phyloP scores from a whole-genome alignment of 2,329 filamentous ascomycete genomes.

The Pyrenochaeta sp. region DNA sequence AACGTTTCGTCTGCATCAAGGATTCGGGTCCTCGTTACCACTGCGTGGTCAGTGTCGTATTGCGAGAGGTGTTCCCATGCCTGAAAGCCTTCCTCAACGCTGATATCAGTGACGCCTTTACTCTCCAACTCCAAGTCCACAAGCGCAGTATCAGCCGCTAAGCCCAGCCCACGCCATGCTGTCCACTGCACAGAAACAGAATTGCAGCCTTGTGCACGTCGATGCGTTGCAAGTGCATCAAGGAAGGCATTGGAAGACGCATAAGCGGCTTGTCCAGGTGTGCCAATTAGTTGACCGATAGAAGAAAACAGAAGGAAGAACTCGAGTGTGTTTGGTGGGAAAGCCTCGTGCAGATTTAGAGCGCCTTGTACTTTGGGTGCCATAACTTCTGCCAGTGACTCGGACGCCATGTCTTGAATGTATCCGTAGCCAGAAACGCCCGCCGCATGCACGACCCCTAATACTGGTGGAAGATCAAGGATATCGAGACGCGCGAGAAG shows the following conservation, averaged over 20 bases:
- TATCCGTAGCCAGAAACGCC: slow-evolving; percentile 52
- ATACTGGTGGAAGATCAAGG: slow-evolving; percentile 47
- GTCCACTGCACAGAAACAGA: slow-evolving; percentile 55
- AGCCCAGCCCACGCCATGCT: slow-evolving; percentile 47
- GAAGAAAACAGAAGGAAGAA: slow-evolving; percentile 41
- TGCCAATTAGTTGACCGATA: slow-evolving; percentile 33
- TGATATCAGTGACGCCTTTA: slow-evolving; percentile 56
- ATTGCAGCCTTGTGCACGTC: slow-evolving; percentile 50
- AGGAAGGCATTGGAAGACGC: slow-evolving; percentile 42
- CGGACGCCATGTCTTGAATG: slow-evolving; percentile 40
- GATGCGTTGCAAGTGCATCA: slow-evolving; percentile 35
- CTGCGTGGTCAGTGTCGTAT: slow-evolving; percentile 50
- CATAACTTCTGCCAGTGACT: slow-evolving; percentile 45
- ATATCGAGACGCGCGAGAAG: slow-evolving; percentile 41
- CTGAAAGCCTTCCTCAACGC: slow-evolving; percentile 52
- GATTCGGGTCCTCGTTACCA: slow-evolving; percentile 45
- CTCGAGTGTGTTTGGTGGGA: slow-evolving; percentile 37
- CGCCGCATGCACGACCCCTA: slow-evolving; percentile 54
- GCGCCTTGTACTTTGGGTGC: slow-evolving; percentile 41
- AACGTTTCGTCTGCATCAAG: slow-evolving; percentile 44
- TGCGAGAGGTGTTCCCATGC: slow-evolving; percentile 52
- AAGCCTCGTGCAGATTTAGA: slow-evolving; percentile 33
- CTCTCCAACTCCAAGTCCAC: slow-evolving; percentile 52
- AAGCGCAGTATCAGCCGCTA: slow-evolving; percentile 40
- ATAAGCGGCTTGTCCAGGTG: slow-evolving; percentile 35